Conservation (phyloP, 495 filamentous ascomycete species). For the Penicillium coprophilum region DNA sequence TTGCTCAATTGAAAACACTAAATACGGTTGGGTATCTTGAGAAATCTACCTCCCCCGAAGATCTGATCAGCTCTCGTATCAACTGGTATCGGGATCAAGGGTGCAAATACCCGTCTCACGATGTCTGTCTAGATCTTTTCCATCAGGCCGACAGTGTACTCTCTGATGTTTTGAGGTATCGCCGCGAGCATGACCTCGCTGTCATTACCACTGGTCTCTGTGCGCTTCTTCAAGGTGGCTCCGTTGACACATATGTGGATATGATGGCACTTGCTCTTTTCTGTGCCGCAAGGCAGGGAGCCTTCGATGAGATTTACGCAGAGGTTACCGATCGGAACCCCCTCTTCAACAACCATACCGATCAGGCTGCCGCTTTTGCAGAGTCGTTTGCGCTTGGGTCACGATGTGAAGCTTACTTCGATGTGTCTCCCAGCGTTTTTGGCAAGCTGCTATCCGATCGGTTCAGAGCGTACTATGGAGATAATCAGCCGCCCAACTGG, state of each 20-base stretch:
- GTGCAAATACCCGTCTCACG: conserved; percentile 41
- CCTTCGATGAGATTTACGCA: conserved; percentile 59
- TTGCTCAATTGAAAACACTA: conserved; percentile 49
- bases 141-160: conserved; percentile 45
- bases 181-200: conserved; percentile 43
- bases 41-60: conserved; percentile 40
- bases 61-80: conserved; percentile 47
- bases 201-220: conserved; percentile 40
- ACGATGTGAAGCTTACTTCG: conserved; percentile 61
- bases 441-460: conserved; percentile 56
- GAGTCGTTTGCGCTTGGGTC: conserved; percentile 62
- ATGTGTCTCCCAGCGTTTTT: conserved; percentile 52
- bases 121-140: conserved; percentile 46
- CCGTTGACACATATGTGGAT: conserved; percentile 49
- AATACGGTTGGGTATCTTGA: conserved; percentile 53
- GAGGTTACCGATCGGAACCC: conserved; percentile 62
- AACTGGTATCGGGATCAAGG: conserved; percentile 52
- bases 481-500: conserved; percentile 53
- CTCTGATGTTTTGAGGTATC: conserved; percentile 38
- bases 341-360: conserved; percentile 53
- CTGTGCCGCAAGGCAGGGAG: conserved; percentile 54
- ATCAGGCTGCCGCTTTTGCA: conserved; percentile 61
- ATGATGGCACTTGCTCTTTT: conserved; percentile 56
- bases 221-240: conserved; percentile 35
- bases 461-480: conserved; percentile 50